Conservation (phyloP, 495 filamentous ascomycete genomes). For the Penicillium taxi region DNA sequence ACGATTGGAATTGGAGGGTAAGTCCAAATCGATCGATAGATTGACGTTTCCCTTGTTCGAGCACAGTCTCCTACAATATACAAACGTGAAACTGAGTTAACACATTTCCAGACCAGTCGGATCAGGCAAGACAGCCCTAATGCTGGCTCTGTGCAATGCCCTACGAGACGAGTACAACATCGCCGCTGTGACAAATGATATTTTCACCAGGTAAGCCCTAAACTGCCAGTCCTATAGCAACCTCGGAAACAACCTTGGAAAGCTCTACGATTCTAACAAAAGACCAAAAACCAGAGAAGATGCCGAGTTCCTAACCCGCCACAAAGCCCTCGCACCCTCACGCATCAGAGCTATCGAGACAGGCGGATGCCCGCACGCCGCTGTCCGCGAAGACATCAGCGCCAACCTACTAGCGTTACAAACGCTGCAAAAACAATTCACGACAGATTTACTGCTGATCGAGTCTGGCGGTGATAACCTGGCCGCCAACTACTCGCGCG, state of each 20-base stretch:
- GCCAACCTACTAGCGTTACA: slow-evolving; percentile 90
- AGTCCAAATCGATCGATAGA: slow-evolving; percentile 20
- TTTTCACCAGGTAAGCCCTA: slow-evolving; percentile 66
- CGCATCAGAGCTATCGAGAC: slow-evolving; percentile 96
- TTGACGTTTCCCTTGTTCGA: not conserved
- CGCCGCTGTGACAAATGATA: slow-evolving; percentile 97
- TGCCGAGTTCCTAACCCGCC: slow-evolving; percentile 86
- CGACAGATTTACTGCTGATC: slow-evolving; percentile 72
- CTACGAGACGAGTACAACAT: slow-evolving; percentile 73
- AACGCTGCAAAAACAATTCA: slow-evolving; percentile 68
- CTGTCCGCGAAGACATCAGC: slow-evolving; percentile 93
- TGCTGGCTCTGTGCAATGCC: slow-evolving; percentile 78
- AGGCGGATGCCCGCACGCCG: slow-evolving; percentile 94
- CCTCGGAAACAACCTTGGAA: not conserved
- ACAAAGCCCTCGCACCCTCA: slow-evolving; percentile 69
- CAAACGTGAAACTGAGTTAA: not conserved
- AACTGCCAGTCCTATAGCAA: not conserved
- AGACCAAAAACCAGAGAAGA: slow-evolving; percentile 89
- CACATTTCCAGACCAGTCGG: slow-evolving; percentile 70
- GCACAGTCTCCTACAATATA: not conserved
- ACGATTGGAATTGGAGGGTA: slow-evolving; percentile 97
- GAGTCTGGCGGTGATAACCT: slow-evolving; percentile 95
- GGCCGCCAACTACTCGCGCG: slow-evolving; percentile 88
- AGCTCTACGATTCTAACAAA: slow-evolving; percentile 4
- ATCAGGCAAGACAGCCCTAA: slow-evolving; percentile 93